Base-by-base conservation (phyloP, 2,329 filamentous ascomycete species). In the Basipetospora chlamydospora region DNA sequence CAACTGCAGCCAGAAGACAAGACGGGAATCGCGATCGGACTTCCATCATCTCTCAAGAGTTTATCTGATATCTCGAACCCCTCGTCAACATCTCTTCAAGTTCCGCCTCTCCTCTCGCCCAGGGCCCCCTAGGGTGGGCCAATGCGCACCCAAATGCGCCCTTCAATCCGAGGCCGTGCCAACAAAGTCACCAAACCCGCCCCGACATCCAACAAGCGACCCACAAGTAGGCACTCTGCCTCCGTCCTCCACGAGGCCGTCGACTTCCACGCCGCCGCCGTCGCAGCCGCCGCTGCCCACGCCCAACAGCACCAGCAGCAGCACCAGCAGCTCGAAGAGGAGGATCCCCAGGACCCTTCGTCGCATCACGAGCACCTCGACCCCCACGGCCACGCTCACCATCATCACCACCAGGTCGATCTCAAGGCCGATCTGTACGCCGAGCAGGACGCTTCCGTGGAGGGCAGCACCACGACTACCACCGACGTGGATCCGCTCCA, bases 111-210 rank as follows among this genome's bases (percentile, higher is more conserved):
- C 39, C 41, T 37, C 32, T 33, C 22, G 11, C 29, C 21, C 16
- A 18, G 21, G 16, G 29, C 29, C 29, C 29, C 16, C 29, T 16
- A 42, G 42, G 44, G 43, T 42, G 40, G 39, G 20, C 22, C 25
- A 28, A 38, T 38, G 36, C 36, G 36, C 33, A 33, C 36, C 26
- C 33, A 29, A 31, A 38, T 38, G 36, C 36, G 36, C 33, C 33
- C 36, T 26, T 33, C 57, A 33, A 42, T 47, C 40, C 58, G 58
- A 38, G 56, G 49, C 43, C 58, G 58, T 37, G 54, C 54, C 25
- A 58, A 49, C 51, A 65, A 63, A 49, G 60, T 66, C 46, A 57
- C 56, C 36, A 67, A 66, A 48, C 49, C 55, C 28, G 33, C 28
- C 43, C 44, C 32, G 40, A 46, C 18, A 21, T n/a, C n/a, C 30